A percentile compares a stretch with the other conserved stretches of the same genome.
These are phyloP conservation scores for Phytopythium boreale DNA, from an alignment of 352 stramenopile species.

Conservation along the genomic window DNA sequence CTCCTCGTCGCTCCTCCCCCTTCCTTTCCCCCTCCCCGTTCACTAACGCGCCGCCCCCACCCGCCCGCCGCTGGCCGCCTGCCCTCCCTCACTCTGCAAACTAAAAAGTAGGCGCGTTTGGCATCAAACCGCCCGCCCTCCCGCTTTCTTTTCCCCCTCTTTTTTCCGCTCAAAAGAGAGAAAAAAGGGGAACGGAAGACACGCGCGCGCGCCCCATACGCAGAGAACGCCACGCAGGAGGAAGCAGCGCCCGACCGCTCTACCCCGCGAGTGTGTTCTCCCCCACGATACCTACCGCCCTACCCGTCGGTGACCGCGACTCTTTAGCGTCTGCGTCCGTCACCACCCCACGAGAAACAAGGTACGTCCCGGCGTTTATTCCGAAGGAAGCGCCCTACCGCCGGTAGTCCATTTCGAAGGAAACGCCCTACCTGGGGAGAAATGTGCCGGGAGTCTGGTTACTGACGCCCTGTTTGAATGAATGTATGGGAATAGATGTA, in stretches of 20 bases:
- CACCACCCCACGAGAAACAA: not conserved
- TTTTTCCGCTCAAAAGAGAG: not conserved
- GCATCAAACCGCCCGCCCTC: not conserved
- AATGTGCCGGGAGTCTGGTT: no score
- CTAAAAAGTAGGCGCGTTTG: conserved; percentile 4
- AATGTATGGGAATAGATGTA: conserved; percentile 42
- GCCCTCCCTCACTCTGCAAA: conserved; percentile 7
- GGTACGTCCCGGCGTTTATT: not conserved
- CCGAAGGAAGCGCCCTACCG: not conserved
- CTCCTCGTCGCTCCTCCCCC: conserved; percentile 20
- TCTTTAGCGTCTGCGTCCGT: not conserved
- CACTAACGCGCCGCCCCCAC: conserved; percentile 5
- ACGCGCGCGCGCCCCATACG: no score
- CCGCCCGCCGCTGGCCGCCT: conserved; percentile 6
- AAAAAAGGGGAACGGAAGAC: no score
- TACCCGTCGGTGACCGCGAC: not conserved
- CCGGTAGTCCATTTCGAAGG: not conserved
- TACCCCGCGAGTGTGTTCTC: not conserved
- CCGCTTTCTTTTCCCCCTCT: not conserved
- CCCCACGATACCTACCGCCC: not conserved
- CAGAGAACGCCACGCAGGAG: not conserved
- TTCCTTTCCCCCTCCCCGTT: conserved; percentile 15
- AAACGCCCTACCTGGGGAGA: not conserved
- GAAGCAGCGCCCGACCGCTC: not conserved
- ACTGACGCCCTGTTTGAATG: not conserved